These are phyloP conservation scores for Pelargonium australe DNA, from an alignment of 441 rosid genomes.

Conservation along the genomic window DNA sequence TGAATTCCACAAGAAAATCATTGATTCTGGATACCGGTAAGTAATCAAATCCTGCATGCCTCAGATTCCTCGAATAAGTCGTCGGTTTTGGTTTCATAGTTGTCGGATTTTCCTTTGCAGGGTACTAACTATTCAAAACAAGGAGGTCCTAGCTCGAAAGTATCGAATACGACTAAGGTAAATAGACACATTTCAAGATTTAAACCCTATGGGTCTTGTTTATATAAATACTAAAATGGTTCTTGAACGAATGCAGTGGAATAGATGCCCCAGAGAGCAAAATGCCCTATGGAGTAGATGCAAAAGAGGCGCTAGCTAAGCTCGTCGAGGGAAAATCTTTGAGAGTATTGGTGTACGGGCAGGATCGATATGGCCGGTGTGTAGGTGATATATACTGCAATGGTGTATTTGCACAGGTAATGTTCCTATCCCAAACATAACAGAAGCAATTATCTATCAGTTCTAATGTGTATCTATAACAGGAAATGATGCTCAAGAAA, in stretches of 20 bases:
- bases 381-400: slow-evolving; percentile 72
- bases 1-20: slow-evolving; percentile 55
- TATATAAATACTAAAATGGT: background rate
- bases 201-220: background rate
- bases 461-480: background rate
- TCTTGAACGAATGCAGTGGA: slow-evolving; percentile 40
- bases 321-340: slow-evolving; percentile 54
- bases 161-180: slow-evolving; percentile 64
- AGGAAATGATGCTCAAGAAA: slow-evolving; percentile 75
- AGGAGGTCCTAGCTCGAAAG: slow-evolving; percentile 63
- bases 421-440: no score
- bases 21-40: slow-evolving; percentile 63
- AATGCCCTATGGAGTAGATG: slow-evolving; percentile 70
- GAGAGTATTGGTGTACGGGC: slow-evolving; percentile 43
- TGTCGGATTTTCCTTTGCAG: slow-evolving; percentile 22
- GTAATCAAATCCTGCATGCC: background rate
- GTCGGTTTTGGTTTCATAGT: background rate
- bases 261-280: slow-evolving; percentile 73
- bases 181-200: background rate
- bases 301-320: slow-evolving; percentile 53
- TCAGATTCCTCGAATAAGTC: background rate
- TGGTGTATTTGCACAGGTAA: slow-evolving; percentile 52
- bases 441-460: no score
- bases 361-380: slow-evolving; percentile 61
- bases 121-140: slow-evolving; percentile 38